phyloP scores from a whole-genome alignment of 1,284 basidiomycete species.

The Ceratobasidium sp. region DNA sequence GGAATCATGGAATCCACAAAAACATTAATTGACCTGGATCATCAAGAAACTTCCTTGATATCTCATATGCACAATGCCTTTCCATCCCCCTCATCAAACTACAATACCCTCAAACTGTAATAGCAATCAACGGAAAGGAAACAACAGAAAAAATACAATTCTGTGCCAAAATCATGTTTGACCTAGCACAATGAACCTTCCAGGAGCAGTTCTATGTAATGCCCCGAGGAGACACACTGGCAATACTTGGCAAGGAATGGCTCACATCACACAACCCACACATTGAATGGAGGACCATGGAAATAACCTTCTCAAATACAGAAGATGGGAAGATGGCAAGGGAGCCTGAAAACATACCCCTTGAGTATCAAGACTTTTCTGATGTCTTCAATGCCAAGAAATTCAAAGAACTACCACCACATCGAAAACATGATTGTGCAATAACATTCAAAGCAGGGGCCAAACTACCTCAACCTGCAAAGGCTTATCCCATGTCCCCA shows the following conservation, averaged over 20 bases:
- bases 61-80: neutral
- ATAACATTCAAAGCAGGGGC: too few species aligned
- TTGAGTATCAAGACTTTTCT: neutral
- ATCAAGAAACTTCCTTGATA: neutral
- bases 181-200: neutral
- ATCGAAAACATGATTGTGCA: too few species aligned
- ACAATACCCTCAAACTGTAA: neutral
- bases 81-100: neutral
- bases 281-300: too few species aligned
- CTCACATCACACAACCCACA: too few species aligned
- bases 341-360: neutral
- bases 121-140: neutral
- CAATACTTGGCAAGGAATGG: neutral
- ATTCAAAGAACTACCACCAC: too few species aligned
- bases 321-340: too few species aligned
- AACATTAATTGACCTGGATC: neutral
- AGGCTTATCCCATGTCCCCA: too few species aligned
- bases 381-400: neutral
- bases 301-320: too few species aligned
- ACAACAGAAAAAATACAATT: too few species aligned
- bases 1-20: neutral
- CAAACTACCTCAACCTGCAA: too few species aligned
- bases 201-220: neutral
- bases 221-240: neutral
- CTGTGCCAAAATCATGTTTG: neutral